A percentile compares a stretch with the other conserved stretches of the same genome.
phyloP scores from a whole-genome alignment of 257 asterid genomes.

The Solanum chmielewskii region DNA sequence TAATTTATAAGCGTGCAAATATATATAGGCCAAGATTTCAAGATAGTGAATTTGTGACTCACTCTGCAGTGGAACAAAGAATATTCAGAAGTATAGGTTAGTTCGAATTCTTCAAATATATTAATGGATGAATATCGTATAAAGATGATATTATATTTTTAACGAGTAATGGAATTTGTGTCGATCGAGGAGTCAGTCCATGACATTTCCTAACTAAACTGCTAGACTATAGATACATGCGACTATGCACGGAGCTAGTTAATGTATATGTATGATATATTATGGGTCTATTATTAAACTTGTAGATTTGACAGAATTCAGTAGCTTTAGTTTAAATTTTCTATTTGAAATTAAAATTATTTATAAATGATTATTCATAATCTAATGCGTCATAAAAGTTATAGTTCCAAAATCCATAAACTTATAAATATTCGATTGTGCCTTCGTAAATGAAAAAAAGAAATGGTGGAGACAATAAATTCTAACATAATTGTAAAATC shows the following conservation, averaged over 20 bases:
- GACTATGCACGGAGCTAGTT: background rate
- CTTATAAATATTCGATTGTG: background rate
- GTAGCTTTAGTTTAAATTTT: background rate
- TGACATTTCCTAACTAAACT: background rate
- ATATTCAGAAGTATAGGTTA: background rate
- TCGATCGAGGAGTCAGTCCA: background rate
- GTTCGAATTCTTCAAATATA: background rate
- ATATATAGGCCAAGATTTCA: background rate
- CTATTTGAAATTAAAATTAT: too few species aligned
- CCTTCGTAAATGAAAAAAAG: background rate
- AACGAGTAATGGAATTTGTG: background rate
- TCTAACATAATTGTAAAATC: background rate
- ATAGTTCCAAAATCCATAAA: too few species aligned
- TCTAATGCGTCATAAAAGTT: too few species aligned
- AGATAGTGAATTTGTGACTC: background rate
- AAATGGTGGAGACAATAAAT: background rate
- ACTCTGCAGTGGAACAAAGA: background rate
- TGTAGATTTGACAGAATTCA: rapidly evolving
- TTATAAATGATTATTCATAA: too few species aligned
- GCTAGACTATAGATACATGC: background rate
- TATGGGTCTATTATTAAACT: background rate
- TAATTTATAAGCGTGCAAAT: background rate
- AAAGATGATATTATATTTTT: background rate
- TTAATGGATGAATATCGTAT: rapidly evolving
- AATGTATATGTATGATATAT: background rate